Evolutionary conservation across 805 yeast species (phyloP).

Genomic region (Spathaspora boniae): DNA sequence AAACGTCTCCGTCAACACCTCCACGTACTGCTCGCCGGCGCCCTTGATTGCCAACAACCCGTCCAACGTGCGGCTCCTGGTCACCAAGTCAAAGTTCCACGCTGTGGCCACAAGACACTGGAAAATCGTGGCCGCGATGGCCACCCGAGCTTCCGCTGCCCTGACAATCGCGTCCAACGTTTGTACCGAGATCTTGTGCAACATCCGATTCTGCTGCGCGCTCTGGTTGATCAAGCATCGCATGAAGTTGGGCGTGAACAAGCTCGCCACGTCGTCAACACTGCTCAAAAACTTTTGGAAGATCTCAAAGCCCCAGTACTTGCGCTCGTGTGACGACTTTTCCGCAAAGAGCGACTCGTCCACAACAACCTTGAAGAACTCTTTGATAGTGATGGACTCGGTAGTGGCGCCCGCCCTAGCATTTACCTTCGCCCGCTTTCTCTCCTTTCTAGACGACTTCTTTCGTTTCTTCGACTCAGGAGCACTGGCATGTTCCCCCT

Average conservation of each 20-base stretch:
- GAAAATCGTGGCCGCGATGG: slow-evolving; percentile 33
- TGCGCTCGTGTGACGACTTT: slow-evolving; percentile 79
- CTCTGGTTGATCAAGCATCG: slow-evolving; percentile 76
- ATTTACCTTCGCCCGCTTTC: slow-evolving; percentile 9
- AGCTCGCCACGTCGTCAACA: slow-evolving; percentile 16
- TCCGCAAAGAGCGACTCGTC: slow-evolving; percentile 79
- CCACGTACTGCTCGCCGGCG: slow-evolving; percentile 16
- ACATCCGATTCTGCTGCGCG: slow-evolving; percentile 57
- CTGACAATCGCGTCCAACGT: slow-evolving; percentile 44
- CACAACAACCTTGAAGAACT: slow-evolving; percentile 76
- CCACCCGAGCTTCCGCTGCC: slow-evolving; percentile 33
- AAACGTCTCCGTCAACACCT: slow-evolving; percentile 23
- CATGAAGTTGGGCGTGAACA: slow-evolving; percentile 64
- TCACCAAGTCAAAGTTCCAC: slow-evolving; percentile 69
- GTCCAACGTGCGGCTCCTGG: slow-evolving; percentile 68
- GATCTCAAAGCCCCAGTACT: slow-evolving; percentile 80
- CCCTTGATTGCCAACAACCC: slow-evolving; percentile 22
- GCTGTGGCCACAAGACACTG: slow-evolving; percentile 42
- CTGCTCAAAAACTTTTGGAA: slow-evolving; percentile 46
- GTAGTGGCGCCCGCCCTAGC: too few species aligned
- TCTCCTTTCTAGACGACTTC: slow-evolving; percentile 22
- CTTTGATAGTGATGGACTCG: slow-evolving; percentile 38
- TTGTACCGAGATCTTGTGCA: slow-evolving; percentile 63
- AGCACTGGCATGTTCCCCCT: slow-evolving; percentile 17
- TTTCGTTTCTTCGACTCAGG: slow-evolving; percentile 36